Evolutionary conservation across 148 eudicot genomes (phyloP), one percentile per base, ranked within the genome.

Genomic region (Amaranthus palmeri): DNA sequence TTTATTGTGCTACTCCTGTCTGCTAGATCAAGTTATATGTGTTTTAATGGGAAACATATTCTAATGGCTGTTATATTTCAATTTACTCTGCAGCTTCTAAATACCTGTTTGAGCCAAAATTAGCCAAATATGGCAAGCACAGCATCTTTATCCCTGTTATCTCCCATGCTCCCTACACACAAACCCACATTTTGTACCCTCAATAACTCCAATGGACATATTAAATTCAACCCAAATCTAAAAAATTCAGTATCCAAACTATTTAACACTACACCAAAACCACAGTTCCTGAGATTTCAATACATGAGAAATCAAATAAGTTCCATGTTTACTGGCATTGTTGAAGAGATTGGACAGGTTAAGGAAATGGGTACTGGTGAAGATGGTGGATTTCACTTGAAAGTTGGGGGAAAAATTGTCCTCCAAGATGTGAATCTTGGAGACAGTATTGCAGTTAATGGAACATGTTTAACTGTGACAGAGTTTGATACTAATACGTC

Each of bases 291-390:
- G 13, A 78, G 45, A 53, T 44, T 40, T 64, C 65, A 52, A 43
- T 52, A 74, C 68, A 52, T 49, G 5, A 66, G 10, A 8, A 72
- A 71, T 51, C 75, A 78, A 56, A 73, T 84, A 8, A 77, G 62
- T 15, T 86, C 87, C 45, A 87, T 93, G 61, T 91, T 93, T 79
- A 91, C 98, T 3, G 98, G 98, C 52, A 90, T 93, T n/a, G 98
- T 93, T 41, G 98, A 93, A 73, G 98, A 90, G 79, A 82, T 91
- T 80, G 97, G 98, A 18, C 58, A 83, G 77, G 77, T 93, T 43
- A 86, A 80, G 67, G 75, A 87, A 7, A 71, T 93, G 79, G 96
- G 96, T 51, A 54, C 72, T 55, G 79, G 75, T 8, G 56, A 86
- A 58, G 76, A 72, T 64, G 88, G 87, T 40, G 90, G 92, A n/a